A percentile compares a stretch with the other conserved stretches of the same genome.
Conservation (phyloP, 2,329 filamentous ascomycete species). For the Arachnomyces sp. region DNA sequence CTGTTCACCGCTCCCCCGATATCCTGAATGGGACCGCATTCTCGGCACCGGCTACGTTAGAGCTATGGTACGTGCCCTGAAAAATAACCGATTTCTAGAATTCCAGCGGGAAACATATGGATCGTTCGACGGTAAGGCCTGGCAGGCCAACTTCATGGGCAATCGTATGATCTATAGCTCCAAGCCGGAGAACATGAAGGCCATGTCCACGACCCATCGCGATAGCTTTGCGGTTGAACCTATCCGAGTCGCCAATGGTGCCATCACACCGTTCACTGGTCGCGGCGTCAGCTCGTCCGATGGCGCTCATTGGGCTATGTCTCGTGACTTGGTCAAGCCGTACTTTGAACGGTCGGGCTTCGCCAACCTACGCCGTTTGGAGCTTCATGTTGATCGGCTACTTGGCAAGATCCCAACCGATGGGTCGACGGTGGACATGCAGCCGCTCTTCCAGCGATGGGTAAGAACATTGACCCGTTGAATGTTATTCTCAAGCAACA, state of each 20-base stretch:
- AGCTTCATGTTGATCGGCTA: not conserved
- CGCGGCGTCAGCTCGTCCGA: constrained; percentile 8
- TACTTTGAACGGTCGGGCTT: constrained; percentile 9
- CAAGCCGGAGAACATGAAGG: not conserved
- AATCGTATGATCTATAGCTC: not conserved
- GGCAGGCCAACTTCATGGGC: not conserved
- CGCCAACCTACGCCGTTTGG: not conserved
- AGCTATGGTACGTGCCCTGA: not conserved
- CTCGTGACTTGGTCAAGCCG: constrained; percentile 8
- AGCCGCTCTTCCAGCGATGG: constrained; percentile 12
- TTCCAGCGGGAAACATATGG: not conserved
- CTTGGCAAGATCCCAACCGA: constrained; percentile 2
- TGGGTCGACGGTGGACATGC: constrained; percentile 6
- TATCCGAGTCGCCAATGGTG: constrained; percentile 4
- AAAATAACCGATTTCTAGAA: not conserved
- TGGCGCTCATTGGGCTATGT: constrained; percentile 8
- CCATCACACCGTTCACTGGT: not conserved
- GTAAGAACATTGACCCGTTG: constrained; percentile 4
- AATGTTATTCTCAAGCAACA: too few relatives aligned
- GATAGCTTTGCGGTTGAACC: constrained; percentile 9
- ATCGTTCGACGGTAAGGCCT: not conserved
- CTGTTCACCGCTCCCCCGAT: not conserved
- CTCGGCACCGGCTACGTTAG: not conserved
- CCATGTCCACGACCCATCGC: constrained; percentile 15
- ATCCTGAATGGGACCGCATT: not conserved